Base-by-base conservation (phyloP, 2,329 filamentous ascomycete genomes). In the Alternaria arbusti region DNA sequence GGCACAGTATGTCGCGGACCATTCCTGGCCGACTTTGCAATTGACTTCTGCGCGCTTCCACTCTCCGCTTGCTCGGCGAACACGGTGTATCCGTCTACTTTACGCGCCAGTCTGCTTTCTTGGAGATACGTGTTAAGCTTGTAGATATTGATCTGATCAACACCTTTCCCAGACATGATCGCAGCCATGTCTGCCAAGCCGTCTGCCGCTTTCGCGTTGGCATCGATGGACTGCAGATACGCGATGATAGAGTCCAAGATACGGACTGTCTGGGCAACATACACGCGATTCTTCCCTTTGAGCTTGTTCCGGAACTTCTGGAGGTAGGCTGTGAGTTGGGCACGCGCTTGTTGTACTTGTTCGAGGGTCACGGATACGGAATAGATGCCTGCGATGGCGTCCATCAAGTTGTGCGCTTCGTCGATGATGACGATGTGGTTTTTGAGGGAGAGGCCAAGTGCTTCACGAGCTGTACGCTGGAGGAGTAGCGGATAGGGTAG, bases 351-450 rank as follows among this genome's bases (percentile, higher is more conserved):
- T 54, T 88, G 88, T 17, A 98, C 83, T 66, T 97, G 94, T 25
- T 83, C 83, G 5, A 97, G 82, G 3, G 88, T 88, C 20, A 98
- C 86, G 36, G 91, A 88, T 0, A 93, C 88, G 0, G 94, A 94
- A 77, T 97, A 90, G 32, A 97, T 96, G 49, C 90, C 91, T 15
- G 93, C 88, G 49, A 99, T 93, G 0, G 95, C 94, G 78, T 97
- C 94, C 91, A 97, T 97, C 56, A 99, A 87, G 75, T 99, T 99
- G 78, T 99, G 96, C 0, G 96, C 96, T 82, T 99, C 96, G 70
- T 99, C 96, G 51, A 99, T 92, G 25, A 99, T 91, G n/a, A 99
- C 89, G 0, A 99, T 85, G 74, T 97, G 96, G 6, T 90, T 89
- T 71, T 96, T 94, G 9, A 99, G 81, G 23, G 91, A 95, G 46